A percentile compares a stretch with the other conserved stretches of the same genome.
phyloP scores from a whole-genome alignment of 2,329 filamentous ascomycete genomes.

The Monosporascus sp. region DNA sequence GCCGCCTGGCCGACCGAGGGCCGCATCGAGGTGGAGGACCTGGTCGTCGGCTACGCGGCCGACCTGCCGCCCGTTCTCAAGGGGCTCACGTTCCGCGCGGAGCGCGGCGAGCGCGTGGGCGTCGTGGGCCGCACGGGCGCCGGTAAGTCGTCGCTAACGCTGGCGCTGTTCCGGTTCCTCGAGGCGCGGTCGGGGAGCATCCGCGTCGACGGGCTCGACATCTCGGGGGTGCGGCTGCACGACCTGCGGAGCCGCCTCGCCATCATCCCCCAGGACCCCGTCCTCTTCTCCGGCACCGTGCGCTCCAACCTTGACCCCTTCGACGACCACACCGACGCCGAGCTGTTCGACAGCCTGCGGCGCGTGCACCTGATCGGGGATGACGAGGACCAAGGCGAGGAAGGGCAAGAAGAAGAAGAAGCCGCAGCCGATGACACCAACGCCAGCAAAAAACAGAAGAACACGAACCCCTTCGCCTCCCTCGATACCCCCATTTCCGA shows the following conservation, averaged over 20 bases:
- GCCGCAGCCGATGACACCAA: slow-evolving; percentile 26
- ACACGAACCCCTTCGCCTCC: slow-evolving; percentile 60
- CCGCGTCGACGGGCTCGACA: slow-evolving; percentile 67
- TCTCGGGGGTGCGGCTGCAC: slow-evolving; percentile 64
- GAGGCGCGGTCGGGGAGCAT: slow-evolving; percentile 62
- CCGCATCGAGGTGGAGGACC: slow-evolving; percentile 63
- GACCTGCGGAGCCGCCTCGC: slow-evolving; percentile 68
- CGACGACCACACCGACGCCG: slow-evolving; percentile 60
- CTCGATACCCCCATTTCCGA: slow-evolving; percentile 62
- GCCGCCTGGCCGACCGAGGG: slow-evolving; percentile 73
- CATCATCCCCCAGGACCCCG: slow-evolving; percentile 76
- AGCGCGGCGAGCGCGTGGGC: slow-evolving; percentile 65
- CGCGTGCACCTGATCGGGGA: slow-evolving; percentile 61
- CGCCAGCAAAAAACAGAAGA: slow-evolving; percentile 33
- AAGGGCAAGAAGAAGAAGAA: not conserved
- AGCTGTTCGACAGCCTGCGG: slow-evolving; percentile 63
- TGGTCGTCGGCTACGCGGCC: slow-evolving; percentile 66
- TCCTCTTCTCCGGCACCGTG: slow-evolving; percentile 75
- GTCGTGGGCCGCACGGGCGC: slow-evolving; percentile 74
- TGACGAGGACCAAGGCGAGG: slow-evolving; percentile 22
- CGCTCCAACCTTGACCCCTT: slow-evolving; percentile 75
- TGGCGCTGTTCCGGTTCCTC: slow-evolving; percentile 73
- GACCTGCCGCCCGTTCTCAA: slow-evolving; percentile 67
- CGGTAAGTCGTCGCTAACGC: slow-evolving; percentile 69
- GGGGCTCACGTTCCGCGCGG: slow-evolving; percentile 61